Evolutionary conservation across 2,329 filamentous ascomycete species (phyloP).

Genomic region (Aspergillus fijiensis): DNA sequence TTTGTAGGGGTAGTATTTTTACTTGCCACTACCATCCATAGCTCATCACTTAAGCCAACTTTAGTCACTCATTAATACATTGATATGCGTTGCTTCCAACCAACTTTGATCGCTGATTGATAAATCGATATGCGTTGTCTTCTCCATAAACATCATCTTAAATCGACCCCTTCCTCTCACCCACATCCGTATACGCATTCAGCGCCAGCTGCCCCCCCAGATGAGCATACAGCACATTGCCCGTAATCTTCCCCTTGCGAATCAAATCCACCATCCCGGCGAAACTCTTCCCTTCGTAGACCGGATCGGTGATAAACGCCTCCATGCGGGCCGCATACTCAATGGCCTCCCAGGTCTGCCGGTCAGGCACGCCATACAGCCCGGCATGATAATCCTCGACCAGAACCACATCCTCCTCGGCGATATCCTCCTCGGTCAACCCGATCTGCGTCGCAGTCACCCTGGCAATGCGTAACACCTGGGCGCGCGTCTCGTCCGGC

Average conservation of each 20-base stretch:
- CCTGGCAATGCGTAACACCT: conserved; percentile 66
- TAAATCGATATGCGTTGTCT: background rate
- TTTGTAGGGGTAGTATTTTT: conserved; percentile 54
- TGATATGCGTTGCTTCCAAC: too few species aligned
- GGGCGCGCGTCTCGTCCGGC: conserved; percentile 60
- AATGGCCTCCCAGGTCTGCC: conserved; percentile 66
- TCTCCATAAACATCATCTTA: background rate
- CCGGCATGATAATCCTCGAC: conserved; percentile 67
- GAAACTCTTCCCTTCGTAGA: conserved; percentile 74
- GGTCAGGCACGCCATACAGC: conserved; percentile 66
- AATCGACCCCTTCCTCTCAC: background rate
- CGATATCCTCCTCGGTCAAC: conserved; percentile 59
- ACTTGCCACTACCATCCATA: too few species aligned
- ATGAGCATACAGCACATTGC: conserved; percentile 71
- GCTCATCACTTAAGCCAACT: too few species aligned
- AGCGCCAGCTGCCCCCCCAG: conserved; percentile 68
- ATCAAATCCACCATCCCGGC: conserved; percentile 71
- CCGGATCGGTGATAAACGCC: conserved; percentile 72
- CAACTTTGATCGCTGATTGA: too few species aligned
- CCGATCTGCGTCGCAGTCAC: conserved; percentile 65
- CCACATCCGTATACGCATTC: conserved; percentile 62
- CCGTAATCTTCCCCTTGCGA: conserved; percentile 59
- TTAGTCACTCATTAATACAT: too few species aligned
- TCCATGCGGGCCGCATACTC: conserved; percentile 67
- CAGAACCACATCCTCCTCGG: conserved; percentile 61